phyloP scores from a whole-genome alignment of 208 protist genomes.

The Kentomonas sorsogonicus region DNA sequence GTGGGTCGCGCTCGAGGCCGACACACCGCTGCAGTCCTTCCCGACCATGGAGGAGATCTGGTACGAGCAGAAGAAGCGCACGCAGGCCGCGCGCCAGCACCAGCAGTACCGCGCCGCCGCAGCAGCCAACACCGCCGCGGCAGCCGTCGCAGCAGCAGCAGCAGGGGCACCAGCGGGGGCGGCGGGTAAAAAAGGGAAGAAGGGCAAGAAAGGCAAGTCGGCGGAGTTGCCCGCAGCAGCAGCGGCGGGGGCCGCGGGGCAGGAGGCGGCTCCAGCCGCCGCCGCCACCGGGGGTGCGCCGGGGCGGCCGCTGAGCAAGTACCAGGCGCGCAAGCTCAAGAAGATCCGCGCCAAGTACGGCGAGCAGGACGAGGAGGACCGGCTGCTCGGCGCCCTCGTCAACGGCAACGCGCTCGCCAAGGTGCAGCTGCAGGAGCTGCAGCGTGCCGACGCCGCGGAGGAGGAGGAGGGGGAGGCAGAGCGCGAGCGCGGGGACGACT shows the following conservation, averaged over 20 bases:
- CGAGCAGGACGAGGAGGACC: slow-evolving; percentile 78
- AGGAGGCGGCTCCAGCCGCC: slow-evolving; percentile 1
- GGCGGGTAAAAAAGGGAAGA: slow-evolving; percentile 8
- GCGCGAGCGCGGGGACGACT: too few species aligned
- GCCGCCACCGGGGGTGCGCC: not conserved
- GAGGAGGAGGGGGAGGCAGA: slow-evolving; percentile 18
- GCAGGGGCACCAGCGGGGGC: too few species aligned
- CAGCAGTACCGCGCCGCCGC: slow-evolving; percentile 1
- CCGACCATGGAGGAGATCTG: not conserved
- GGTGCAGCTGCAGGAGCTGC: slow-evolving; percentile 32
- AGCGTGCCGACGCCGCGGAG: slow-evolving; percentile 12
- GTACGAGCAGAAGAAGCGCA: slow-evolving; percentile 3
- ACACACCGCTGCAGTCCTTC: not conserved
- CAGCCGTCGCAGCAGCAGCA: too few species aligned
- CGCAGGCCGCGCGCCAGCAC: not conserved
- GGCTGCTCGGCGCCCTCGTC: slow-evolving; percentile 36
- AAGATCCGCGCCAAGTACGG: slow-evolving; percentile 73
- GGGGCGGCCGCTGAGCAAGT: slow-evolving; percentile 32
- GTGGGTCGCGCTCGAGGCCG: not conserved
- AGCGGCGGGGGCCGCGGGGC: not conserved
- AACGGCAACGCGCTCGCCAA: slow-evolving; percentile 63
- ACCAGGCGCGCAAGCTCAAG: slow-evolving; percentile 68
- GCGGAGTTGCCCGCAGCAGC: slow-evolving; percentile 5
- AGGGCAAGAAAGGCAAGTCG: slow-evolving; percentile 2
- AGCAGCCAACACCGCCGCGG: slow-evolving; percentile 9